These are phyloP conservation scores for Pezicula radicicola DNA, from an alignment of 2,329 filamentous ascomycete species.

Conservation along the genomic window DNA sequence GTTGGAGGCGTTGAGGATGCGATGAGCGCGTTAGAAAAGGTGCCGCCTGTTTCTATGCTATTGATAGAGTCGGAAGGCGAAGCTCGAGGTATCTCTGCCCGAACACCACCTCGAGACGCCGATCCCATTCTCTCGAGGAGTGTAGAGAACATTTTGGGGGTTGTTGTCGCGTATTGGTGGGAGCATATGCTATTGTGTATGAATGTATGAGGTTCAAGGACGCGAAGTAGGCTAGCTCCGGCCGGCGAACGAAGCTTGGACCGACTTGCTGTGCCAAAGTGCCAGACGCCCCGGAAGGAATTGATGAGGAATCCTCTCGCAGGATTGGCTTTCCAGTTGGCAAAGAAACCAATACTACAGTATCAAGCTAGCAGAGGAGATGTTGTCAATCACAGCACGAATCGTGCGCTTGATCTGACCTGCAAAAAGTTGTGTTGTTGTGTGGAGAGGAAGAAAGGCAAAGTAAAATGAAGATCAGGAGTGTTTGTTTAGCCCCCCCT, in stretches of 20 bases:
- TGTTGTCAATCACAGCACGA: too few species aligned
- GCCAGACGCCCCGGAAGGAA: too few species aligned
- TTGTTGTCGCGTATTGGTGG: conserved; percentile 1
- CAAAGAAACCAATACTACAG: too few species aligned
- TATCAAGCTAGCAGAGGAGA: too few species aligned
- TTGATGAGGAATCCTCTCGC: too few species aligned
- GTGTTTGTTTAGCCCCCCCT: too few species aligned
- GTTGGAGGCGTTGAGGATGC: conserved; percentile 56
- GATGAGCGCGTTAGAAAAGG: conserved; percentile 21
- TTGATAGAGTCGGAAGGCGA: conserved; percentile 22
- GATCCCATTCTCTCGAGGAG: conserved; percentile 17
- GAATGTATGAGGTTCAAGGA: neutral
- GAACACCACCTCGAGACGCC: conserved; percentile 9
- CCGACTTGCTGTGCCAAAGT: too few species aligned
- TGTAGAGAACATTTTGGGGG: conserved; percentile 15
- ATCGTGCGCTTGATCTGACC: too few species aligned
- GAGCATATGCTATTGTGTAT: conserved; percentile 8
- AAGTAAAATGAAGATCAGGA: too few species aligned
- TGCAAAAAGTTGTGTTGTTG: too few species aligned
- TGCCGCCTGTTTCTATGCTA: conserved; percentile 24
- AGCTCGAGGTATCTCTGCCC: conserved; percentile 18
- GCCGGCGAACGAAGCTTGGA: neutral
- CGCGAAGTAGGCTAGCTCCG: conserved; percentile 7
- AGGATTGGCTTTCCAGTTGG: too few species aligned
- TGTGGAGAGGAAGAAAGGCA: too few species aligned